Percentiles rank a stretch among this genome's conserved stretches.
phyloP scores from a whole-genome alignment of 176 grass and related monocot species.

The Elaeis guineensis region DNA sequence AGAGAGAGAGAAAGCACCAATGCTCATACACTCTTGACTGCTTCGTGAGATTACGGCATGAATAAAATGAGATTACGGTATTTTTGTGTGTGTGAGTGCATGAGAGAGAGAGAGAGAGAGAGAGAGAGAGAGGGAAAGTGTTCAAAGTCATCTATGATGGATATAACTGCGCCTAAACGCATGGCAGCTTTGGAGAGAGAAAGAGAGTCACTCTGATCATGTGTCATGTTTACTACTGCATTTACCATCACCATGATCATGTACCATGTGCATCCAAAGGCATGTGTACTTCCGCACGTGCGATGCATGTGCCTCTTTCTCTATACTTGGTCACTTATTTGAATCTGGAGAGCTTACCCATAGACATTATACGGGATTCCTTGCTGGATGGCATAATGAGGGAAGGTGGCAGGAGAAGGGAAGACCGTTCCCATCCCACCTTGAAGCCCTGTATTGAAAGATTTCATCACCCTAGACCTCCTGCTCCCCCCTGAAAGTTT shows the following conservation, averaged over 20 bases:
- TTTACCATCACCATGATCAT: conserved; percentile 34
- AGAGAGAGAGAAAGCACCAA: no score
- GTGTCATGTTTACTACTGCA: conserved; percentile 25
- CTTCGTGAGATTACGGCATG: no score
- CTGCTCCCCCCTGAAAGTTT: conserved; percentile 55
- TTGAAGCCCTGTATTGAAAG: conserved; percentile 70
- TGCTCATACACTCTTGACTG: no score
- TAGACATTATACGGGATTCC: conserved; percentile 77
- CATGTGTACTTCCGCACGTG: conserved; percentile 39
- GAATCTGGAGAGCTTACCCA: conserved; percentile 30
- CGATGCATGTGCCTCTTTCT: conserved; percentile 40
- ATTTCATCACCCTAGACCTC: conserved; percentile 76
- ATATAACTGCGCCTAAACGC: no score
- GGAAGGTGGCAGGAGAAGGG: conserved; percentile 73
- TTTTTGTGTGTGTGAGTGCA: neutral
- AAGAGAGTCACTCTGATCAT: conserved; percentile 24
- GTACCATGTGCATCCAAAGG: conserved; percentile 23
- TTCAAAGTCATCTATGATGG: no score
- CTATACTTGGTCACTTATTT: no score
- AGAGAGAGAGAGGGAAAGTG: conserved; percentile 2
- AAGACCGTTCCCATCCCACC: conserved; percentile 69
- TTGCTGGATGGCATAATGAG: conserved; percentile 94
- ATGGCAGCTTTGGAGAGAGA: neutral
- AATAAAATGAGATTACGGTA: no score
- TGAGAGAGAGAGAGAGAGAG: conserved; percentile 13